A percentile compares a stretch with the other conserved stretches of the same genome.
Conservation (phyloP, 202 grass and related monocot species). For the Miscanthus sacchariflorus region DNA sequence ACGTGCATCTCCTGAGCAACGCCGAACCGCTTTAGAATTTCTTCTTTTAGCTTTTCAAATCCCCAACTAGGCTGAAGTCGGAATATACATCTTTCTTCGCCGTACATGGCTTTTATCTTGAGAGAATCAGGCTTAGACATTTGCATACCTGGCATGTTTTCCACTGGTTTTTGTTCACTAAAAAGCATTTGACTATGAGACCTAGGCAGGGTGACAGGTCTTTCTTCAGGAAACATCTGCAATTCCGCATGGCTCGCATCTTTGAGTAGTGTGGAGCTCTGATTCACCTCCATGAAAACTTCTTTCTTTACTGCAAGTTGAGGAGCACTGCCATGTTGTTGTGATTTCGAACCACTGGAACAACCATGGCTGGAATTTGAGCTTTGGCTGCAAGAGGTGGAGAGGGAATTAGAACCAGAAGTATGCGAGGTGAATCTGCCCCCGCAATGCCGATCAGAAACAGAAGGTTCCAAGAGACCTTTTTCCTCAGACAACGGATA, state of each 20-base stretch:
- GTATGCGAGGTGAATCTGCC: conserved; percentile 55
- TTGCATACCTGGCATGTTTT: conserved; percentile 40
- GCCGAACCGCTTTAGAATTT: conserved; percentile 75
- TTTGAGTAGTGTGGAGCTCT: conserved; percentile 47
- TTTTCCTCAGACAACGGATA: conserved; percentile 66
- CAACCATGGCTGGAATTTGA: conserved; percentile 68
- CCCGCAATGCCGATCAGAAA: conserved; percentile 38
- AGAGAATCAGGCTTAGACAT: conserved; percentile 54
- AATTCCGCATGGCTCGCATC: conserved; percentile 23
- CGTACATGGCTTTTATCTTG: conserved; percentile 88
- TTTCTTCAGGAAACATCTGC: conserved; percentile 56
- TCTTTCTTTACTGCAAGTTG: conserved; percentile 59
- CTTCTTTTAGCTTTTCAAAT: conserved; percentile 76
- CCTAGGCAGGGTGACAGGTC: conserved; percentile 25
- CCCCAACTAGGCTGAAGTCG: conserved; percentile 68
- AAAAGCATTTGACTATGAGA: conserved; percentile 51
- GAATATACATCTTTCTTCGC: conserved; percentile 85
- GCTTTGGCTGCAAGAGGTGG: conserved; percentile 76
- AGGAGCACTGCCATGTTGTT: conserved; percentile 51
- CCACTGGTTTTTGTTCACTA: conserved; percentile 52
- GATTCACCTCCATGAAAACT: conserved; percentile 60
- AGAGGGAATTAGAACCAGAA: conserved; percentile 71
- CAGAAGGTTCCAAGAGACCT: conserved; percentile 51
- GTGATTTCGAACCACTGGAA: conserved; percentile 54
- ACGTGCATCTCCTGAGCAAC: conserved; percentile 45